These are phyloP conservation scores for Anthracocystis walkeri DNA, from an alignment of 1,284 basidiomycete species.

Conservation along the genomic window DNA sequence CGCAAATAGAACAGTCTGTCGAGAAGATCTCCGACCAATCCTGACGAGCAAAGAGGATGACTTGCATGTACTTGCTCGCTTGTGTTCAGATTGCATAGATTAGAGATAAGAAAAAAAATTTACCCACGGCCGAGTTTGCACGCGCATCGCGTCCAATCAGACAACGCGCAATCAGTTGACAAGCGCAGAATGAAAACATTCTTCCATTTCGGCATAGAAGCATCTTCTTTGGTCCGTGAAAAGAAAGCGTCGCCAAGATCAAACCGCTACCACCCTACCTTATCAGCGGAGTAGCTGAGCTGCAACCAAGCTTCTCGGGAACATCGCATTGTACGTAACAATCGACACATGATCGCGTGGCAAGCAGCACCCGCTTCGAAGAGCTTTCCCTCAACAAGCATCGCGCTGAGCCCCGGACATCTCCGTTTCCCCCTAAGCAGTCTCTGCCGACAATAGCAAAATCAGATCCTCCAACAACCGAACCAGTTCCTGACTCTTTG, in stretches of 20 bases:
- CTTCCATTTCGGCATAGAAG: not conserved
- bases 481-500: conserved; percentile 29
- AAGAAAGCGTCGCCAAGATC: not conserved
- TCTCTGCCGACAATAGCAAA: conserved; percentile 18
- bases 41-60: not conserved
- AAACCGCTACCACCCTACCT: not conserved
- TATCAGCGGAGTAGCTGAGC: conserved; percentile 3
- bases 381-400: not conserved
- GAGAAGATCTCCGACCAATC: conserved; percentile 1
- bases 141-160: not conserved
- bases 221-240: not conserved
- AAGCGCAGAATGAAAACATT: not conserved
- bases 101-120: conserved; percentile 1
- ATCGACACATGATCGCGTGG: not conserved
- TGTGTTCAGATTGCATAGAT: not conserved
- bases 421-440: not conserved
- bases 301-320: not conserved
- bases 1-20: not conserved
- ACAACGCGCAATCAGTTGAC: not conserved
- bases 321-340: not conserved
- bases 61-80: conserved; percentile 8
- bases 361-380: not conserved
- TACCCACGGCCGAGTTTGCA: conserved; percentile 7
- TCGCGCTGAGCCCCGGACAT: not conserved
- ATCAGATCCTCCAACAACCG: conserved; percentile 32